Evolutionary conservation across 495 filamentous ascomycete species (phyloP), one percentile per base, ranked within the genome.

Genomic region (Neurospora hispaniola): DNA sequence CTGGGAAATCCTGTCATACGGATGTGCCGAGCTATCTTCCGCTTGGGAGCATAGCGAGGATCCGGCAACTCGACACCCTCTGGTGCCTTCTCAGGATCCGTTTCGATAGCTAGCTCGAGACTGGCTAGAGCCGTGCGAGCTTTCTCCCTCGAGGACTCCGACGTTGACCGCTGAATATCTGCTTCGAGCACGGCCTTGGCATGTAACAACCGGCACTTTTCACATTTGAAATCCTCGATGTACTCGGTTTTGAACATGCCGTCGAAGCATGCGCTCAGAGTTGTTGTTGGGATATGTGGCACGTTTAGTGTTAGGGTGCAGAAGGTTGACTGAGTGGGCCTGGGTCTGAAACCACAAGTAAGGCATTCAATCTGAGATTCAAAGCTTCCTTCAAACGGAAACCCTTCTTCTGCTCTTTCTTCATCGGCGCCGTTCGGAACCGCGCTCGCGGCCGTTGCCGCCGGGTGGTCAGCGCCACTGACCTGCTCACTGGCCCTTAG

Each of bases 141-240:
- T 69, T 81, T 84, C 42, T 82, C 78, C 43, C 84, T 82, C 40
- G 81, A 80, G 35, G 84, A 79, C 69, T 90, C 89, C 0, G 87
- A 82, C 5, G 75, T 71, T 18, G 79, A 83, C 69, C 84, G 85
- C 27, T 77, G 70, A 23, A 80, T 16, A 43, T 85, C 81, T 18
- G 77, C 69, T 73, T 83, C 77, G 27, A 83, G 69, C 18, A 80
- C 66, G 2, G 75, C 74, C 71, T 78, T 78, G 3, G 94, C 94
- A 81, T 97, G 91, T 66, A 91, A 79, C n/a, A 99, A 85, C 12
- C 93, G 91, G 73, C 96, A 99, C 76, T 89, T 92, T 73, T 98
- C 96, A 80, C 96, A 99, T 69, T 91, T 92, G 82, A 95, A 99
- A 78, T 97, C 96, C 70, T 99, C 96, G 70, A 99, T 97, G 78